Evolutionary conservation across 2,329 filamentous ascomycete species (phyloP).

Genomic region (Fusarium mundagurra): DNA sequence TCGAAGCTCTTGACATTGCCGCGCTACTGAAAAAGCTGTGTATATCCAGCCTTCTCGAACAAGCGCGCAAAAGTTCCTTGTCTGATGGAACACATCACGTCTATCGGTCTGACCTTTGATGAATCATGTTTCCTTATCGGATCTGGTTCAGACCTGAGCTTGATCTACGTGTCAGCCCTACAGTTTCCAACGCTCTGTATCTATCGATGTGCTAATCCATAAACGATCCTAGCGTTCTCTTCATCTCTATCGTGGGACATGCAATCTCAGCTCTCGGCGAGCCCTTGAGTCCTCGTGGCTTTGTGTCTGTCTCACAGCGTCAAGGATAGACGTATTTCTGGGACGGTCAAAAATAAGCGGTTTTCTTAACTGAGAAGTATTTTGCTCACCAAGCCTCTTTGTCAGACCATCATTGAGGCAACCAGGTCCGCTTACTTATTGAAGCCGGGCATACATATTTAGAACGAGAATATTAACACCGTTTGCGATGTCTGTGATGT

Average conservation of each 20-base stretch:
- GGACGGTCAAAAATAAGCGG: background rate
- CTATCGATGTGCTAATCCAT: background rate
- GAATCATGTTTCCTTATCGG: background rate
- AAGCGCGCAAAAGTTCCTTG: background rate
- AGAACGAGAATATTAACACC: background rate
- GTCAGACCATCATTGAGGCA: background rate
- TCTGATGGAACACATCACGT: background rate
- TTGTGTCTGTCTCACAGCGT: background rate
- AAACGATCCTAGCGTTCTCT: background rate
- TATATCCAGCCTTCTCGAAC: background rate
- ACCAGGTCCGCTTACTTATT: background rate
- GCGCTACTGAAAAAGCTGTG: too few relatives aligned
- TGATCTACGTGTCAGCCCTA: conserved; percentile 24
- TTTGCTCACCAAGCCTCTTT: background rate
- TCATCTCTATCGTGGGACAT: background rate
- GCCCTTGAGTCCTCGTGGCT: background rate
- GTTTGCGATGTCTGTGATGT: background rate
- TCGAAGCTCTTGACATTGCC: background rate
- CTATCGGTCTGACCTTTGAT: background rate
- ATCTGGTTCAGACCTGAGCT: conserved; percentile 7
- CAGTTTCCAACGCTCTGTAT: background rate
- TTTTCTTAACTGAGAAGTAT: background rate
- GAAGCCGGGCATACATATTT: background rate
- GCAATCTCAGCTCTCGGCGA: conserved; percentile 14
- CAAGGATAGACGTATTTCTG: background rate